Conservation (phyloP, 345 rosid species). For the Odontarrhena argentea region DNA sequence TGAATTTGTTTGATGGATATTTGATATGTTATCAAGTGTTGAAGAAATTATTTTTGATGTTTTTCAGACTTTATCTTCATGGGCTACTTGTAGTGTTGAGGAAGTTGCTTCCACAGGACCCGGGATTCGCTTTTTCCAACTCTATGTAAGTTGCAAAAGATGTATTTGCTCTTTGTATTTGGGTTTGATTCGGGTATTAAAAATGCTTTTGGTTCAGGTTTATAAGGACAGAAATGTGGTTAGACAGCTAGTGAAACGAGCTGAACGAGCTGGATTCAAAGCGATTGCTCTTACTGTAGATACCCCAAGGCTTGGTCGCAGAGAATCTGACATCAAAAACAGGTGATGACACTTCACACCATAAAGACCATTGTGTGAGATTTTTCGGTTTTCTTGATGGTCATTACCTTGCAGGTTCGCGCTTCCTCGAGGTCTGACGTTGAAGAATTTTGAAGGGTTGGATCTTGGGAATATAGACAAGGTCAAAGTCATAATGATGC, state of each 20-base stretch:
- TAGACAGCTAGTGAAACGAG: conserved; percentile 82
- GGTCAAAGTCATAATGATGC: conserved; percentile 40
- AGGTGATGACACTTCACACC: conserved; percentile 49
- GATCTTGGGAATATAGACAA: conserved; percentile 75
- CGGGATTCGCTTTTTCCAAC: conserved; percentile 93
- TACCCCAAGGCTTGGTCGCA: conserved; percentile 91
- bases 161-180: neutral
- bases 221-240: conserved; percentile 80
- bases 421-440: conserved; percentile 67
- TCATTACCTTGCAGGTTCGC: conserved; percentile 53
- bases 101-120: conserved; percentile 96
- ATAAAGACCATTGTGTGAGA: neutral
- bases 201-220: conserved; percentile 51
- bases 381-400: conserved; percentile 1
- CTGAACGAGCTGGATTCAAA: conserved; percentile 91
- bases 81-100: conserved; percentile 94
- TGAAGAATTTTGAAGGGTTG: conserved; percentile 91
- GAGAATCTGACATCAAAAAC: conserved; percentile 96
- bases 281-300: conserved; percentile 97
- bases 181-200: neutral
- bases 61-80: conserved; percentile 81
- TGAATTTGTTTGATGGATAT: neutral
- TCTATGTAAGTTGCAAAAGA: conserved; percentile 62
- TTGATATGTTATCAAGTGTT: neutral
- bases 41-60: neutral